phyloP scores from a whole-genome alignment of 108 stramenopile genomes.

The Stephanodiscus triporus region DNA sequence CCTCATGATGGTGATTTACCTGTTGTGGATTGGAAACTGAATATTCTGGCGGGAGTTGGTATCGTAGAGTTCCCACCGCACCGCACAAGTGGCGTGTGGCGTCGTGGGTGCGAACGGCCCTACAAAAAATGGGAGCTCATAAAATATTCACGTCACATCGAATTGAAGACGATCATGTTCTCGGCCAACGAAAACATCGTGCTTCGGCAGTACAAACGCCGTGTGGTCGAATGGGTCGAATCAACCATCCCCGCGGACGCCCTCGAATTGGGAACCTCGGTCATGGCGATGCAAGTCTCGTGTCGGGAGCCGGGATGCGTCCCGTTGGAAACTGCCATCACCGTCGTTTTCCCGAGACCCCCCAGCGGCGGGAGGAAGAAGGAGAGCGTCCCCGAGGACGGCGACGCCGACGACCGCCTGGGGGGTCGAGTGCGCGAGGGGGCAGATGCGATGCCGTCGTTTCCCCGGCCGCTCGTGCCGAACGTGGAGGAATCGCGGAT shows the following conservation, averaged over 20 bases:
- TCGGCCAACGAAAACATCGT: constrained; percentile 89
- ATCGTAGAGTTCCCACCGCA: no score
- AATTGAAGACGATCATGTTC: constrained; percentile 60
- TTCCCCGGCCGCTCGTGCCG: constrained; percentile 43
- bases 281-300: constrained; percentile 90
- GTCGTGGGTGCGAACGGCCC: no score
- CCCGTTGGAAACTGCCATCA: constrained; percentile 85
- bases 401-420: constrained; percentile 25
- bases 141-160: not conserved
- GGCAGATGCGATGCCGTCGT: constrained; percentile 30
- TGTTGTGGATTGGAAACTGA: no score
- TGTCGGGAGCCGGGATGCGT: constrained; percentile 87
- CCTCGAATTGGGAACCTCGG: constrained; percentile 75
- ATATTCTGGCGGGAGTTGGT: no score
- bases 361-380: constrained; percentile 12
- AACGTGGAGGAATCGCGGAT: constrained; percentile 48
- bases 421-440: not conserved
- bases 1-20: not conserved
- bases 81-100: no score
- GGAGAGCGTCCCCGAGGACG: constrained; percentile 6
- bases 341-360: constrained; percentile 79
- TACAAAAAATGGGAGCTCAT: no score
- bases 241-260: constrained; percentile 74
- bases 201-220: constrained; percentile 83
- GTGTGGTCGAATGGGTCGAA: constrained; percentile 77